Evolutionary conservation across 2,329 filamentous ascomycete genomes (phyloP), one percentile per base, ranked within the genome.

Genomic region (Botryotinia globosa): DNA sequence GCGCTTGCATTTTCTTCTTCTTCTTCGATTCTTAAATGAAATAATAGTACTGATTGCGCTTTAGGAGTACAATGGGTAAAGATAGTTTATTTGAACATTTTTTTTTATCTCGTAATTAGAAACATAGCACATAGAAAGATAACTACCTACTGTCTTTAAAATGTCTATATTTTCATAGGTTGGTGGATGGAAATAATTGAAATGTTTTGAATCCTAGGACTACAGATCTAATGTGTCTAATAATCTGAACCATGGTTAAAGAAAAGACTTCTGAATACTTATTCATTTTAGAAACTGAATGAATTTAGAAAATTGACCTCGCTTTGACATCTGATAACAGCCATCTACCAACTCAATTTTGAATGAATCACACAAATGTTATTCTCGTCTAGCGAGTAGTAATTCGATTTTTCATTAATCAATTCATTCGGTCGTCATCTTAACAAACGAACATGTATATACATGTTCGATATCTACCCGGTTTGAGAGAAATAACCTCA

Each of bases 281-380:
- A 9, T 18, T 54, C 2, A 4, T 29, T 9, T 29, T 54, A 16
- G 51, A 18, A 14, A 8, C 3, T 54, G 3, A 54, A 2, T 29
- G 3, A 2, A 3, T 8, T 54, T 54, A 1, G 7, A 54, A 18
- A 12, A 7, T 6, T n/a, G 45, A n/a, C 12, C 2, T n/a, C 48
- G 4, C 14, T 54, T 16, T 18, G 14, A 29, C 1, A 54, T 18
- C 1, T 7, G 29, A 54, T 29, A 8, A n/a, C 14, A 4, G 16
- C 10, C 3, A 0, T 29, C 14, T 14, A 51, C 5, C 2, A n/a
- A 7, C 1, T 6, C 12, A 51, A 12, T n/a, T n/a, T 12, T 51
- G 25, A 14, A 8, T 25, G 9, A 14, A 37, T 12, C 3, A 25
- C 18, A 56, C 16, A 10, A 18, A 29, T 20, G 6, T 0, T 58